Percentiles rank a stretch among this genome's conserved stretches.
Conservation (phyloP, 768 basidiomycete species). For the Russula olivacea region DNA sequence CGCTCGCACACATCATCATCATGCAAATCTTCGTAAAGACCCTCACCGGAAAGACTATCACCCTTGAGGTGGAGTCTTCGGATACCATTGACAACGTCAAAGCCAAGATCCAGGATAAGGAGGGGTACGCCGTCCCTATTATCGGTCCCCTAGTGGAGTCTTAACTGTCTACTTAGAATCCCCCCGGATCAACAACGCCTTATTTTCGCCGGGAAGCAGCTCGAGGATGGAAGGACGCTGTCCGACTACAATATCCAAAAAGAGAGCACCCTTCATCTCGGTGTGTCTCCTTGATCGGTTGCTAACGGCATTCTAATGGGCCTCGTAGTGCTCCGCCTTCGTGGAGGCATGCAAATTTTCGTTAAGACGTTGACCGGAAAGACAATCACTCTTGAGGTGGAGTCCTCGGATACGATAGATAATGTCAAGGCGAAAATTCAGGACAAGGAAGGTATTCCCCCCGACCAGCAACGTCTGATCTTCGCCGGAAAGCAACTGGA, state of each 20-base stretch:
- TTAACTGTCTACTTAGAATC: slow-evolving; percentile 39
- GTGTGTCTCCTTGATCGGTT: slow-evolving; percentile 39
- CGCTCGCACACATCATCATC: neutral
- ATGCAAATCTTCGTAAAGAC: slow-evolving; percentile 56
- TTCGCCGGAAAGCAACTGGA: slow-evolving; percentile 95
- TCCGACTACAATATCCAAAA: slow-evolving; percentile 66
- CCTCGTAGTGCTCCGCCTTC: slow-evolving; percentile 41
- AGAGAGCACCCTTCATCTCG: slow-evolving; percentile 52
- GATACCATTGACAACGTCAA: slow-evolving; percentile 69
- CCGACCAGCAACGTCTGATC: slow-evolving; percentile 92
- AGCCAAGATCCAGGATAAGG: slow-evolving; percentile 87
- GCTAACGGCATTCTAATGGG: slow-evolving; percentile 31
- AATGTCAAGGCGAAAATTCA: slow-evolving; percentile 81
- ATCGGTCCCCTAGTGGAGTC: neutral
- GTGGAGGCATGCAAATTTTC: slow-evolving; percentile 71
- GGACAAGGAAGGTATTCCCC: slow-evolving; percentile 81
- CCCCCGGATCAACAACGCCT: slow-evolving; percentile 75
- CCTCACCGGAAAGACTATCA: slow-evolving; percentile 72
- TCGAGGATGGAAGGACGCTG: slow-evolving; percentile 75
- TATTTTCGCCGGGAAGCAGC: slow-evolving; percentile 79
- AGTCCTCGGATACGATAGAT: slow-evolving; percentile 71
- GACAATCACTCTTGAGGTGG: slow-evolving; percentile 86
- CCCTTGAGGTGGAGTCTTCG: slow-evolving; percentile 65
- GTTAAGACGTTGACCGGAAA: slow-evolving; percentile 87
- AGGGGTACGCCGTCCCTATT: slow-evolving; percentile 45